A percentile compares a stretch with the other conserved stretches of the same genome.
Evolutionary conservation across 73 alveolate genomes (phyloP).

Genomic region (Paramecium biaurelia): DNA sequence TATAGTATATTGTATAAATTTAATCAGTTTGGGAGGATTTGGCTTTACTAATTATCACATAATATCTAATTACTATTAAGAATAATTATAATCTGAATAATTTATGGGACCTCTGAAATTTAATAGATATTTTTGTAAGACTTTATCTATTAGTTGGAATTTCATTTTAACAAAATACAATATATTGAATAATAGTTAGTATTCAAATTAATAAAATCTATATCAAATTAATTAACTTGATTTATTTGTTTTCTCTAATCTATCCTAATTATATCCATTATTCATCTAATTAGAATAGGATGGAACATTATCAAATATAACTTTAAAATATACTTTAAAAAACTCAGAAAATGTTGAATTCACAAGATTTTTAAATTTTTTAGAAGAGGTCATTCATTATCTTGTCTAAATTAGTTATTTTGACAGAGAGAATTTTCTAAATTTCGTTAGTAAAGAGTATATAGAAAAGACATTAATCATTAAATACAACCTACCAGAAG

Average conservation of each 20-base stretch:
- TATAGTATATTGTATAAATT: not conserved
- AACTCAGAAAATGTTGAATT: not conserved
- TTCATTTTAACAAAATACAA: not conserved
- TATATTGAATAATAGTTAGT: not conserved
- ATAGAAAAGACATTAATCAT: not conserved
- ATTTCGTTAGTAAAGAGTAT: not conserved
- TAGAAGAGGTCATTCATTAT: not conserved
- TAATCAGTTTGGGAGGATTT: not conserved
- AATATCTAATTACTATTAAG: not conserved
- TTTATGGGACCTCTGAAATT: not conserved
- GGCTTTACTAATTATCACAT: not conserved
- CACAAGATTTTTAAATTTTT: not conserved
- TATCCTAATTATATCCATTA: not conserved
- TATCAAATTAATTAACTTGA: not conserved
- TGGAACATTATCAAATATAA: not conserved
- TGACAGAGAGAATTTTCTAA: not conserved
- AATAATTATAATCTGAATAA: not conserved
- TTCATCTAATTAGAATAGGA: not conserved
- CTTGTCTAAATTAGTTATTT: not conserved
- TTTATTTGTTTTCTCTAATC: not conserved
- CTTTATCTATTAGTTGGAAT: not conserved
- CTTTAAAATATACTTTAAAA: not conserved
- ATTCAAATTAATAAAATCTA: not conserved
- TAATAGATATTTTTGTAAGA: not conserved
- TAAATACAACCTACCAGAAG: not conserved